Conservation (phyloP, 805 yeast species). For the Myxozyma melibiosi region DNA sequence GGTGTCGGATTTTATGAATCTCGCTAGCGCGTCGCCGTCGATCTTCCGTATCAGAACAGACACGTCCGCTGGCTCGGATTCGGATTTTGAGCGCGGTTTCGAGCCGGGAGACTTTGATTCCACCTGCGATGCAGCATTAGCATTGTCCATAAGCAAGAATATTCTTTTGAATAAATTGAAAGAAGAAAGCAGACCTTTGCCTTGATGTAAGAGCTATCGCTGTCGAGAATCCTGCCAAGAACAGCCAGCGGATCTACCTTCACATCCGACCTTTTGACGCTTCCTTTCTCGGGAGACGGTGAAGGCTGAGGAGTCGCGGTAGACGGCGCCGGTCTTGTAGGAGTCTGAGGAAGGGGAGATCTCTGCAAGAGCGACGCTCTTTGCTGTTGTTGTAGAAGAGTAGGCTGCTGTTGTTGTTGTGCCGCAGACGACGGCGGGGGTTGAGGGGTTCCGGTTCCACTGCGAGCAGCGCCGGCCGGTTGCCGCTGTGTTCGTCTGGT, state of each 20-base stretch:
- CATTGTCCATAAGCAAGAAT: background rate
- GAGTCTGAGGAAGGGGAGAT: background rate
- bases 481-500: constrained; percentile 20
- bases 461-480: background rate
- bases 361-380: background rate
- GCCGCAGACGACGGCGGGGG: constrained; percentile 1
- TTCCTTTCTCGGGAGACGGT: background rate
- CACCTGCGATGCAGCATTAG: background rate
- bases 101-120: background rate
- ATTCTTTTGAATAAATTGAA: background rate
- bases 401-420: background rate
- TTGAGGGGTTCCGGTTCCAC: no score
- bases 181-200: background rate
- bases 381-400: constrained; percentile 7
- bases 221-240: constrained; percentile 11
- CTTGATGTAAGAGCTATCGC: constrained; percentile 16
- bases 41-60: background rate
- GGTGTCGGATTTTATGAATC: background rate
- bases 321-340: background rate
- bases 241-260: constrained; percentile 17
- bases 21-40: constrained; percentile 6
- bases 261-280: background rate
- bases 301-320: background rate
- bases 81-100: background rate
- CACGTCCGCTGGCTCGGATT: background rate